phyloP scores from a whole-genome alignment of 139 green algal genomes.

The Chlorella sp. region DNA sequence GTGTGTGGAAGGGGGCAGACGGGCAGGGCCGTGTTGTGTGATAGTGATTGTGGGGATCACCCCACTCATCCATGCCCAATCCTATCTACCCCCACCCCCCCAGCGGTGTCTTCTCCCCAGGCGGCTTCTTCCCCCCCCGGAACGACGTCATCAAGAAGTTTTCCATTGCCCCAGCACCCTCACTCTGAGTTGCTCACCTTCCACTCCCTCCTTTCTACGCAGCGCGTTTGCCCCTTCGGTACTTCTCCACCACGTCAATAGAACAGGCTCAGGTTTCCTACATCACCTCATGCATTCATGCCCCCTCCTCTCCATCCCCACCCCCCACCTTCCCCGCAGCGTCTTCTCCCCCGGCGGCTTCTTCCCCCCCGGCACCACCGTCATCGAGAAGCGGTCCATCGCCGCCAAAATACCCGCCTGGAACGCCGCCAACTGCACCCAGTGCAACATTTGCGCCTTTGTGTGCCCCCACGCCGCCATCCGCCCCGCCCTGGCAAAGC shows the following conservation, averaged over 20 bases:
- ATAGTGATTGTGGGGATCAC: too few relatives aligned
- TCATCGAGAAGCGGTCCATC: conserved; percentile 62
- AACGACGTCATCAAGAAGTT: not conserved
- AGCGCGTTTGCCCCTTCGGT: not conserved
- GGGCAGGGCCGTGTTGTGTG: not conserved
- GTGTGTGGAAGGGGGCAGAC: not conserved
- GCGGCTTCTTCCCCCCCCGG: too few relatives aligned
- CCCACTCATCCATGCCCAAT: too few relatives aligned
- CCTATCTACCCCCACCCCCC: too few relatives aligned
- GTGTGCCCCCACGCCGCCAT: conserved; percentile 75
- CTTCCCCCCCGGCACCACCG: conserved; percentile 59
- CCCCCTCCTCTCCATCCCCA: not conserved
- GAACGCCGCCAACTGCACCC: conserved; percentile 60
- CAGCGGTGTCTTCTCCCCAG: not conserved
- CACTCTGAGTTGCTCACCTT: too few relatives aligned
- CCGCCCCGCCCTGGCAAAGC: conserved; percentile 51
- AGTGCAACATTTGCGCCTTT: conserved; percentile 76
- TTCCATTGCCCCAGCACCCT: not conserved
- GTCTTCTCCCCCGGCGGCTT: conserved; percentile 55
- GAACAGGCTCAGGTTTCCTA: too few relatives aligned
- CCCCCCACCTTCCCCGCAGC: not conserved
- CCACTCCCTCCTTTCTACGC: too few relatives aligned
- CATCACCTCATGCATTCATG: too few relatives aligned
- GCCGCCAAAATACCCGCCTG: conserved; percentile 55
- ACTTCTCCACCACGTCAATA: not conserved